phyloP scores from a whole-genome alignment of 1,284 basidiomycete genomes.

The Coniferiporia weirii region DNA sequence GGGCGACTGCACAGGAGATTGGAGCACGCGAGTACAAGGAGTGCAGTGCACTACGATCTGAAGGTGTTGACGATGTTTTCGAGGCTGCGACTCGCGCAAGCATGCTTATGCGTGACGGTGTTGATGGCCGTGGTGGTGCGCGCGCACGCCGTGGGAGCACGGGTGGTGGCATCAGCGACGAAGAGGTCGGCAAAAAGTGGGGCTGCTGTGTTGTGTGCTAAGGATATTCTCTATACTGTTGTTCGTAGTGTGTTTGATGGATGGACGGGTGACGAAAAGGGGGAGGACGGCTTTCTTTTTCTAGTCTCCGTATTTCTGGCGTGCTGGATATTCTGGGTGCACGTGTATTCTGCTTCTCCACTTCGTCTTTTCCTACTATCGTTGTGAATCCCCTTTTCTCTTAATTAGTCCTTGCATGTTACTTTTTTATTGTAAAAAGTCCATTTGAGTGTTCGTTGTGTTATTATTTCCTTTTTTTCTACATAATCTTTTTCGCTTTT shows the following conservation, averaged over 20 bases:
- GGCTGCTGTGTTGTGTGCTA: conserved; percentile 53
- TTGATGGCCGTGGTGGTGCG: conserved; percentile 40
- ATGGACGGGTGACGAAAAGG: not conserved
- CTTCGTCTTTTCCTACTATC: not conserved
- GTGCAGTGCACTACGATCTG: conserved; percentile 85
- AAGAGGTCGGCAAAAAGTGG: conserved; percentile 43
- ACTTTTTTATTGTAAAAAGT: not conserved
- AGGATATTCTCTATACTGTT: conserved; percentile 7
- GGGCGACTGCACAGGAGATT: conserved; percentile 73
- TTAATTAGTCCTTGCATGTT: not conserved
- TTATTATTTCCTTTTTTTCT: no score
- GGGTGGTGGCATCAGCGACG: conserved; percentile 39
- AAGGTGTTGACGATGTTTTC: conserved; percentile 93
- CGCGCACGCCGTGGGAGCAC: conserved; percentile 51
- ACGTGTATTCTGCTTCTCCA: not conserved
- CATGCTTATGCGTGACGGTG: conserved; percentile 87
- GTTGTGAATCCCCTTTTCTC: not conserved
- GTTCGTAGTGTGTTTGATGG: not conserved
- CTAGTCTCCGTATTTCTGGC: not conserved
- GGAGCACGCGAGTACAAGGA: conserved; percentile 91
- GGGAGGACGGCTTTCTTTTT: not conserved
- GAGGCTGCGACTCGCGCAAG: conserved; percentile 91
- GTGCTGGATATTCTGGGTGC: not conserved
- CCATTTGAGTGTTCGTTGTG: not conserved
- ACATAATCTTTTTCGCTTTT: no score